Evolutionary conservation across 2,329 filamentous ascomycete species (phyloP), one percentile per base, ranked within the genome.

Genomic region (Paecilomyces formosus): DNA sequence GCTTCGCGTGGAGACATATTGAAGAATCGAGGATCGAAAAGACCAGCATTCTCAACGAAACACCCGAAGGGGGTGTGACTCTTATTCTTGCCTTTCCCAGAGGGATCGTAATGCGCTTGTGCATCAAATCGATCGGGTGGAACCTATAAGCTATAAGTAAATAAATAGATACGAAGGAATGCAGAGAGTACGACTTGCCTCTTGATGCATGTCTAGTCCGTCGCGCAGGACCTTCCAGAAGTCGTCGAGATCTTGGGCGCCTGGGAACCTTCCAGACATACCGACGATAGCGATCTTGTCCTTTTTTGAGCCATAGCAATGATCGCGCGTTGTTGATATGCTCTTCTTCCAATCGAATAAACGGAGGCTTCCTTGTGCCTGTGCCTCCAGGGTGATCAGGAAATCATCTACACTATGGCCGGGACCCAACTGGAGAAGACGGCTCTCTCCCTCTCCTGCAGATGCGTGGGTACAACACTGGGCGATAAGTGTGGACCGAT

Each of bases 1-100:
- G 90, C 90, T 74, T 93, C 89, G 65, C 88, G 84, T 5, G 89
- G 88, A 35, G 88, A 92, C 86, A 93, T 92, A 74, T 91, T 91
- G 82, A 93, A 93, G 76, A 93, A 92, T 0, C 87, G 81, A n/a
- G 88, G 86, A 66, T 93, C 89, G 67, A 93, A 93, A 54, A 88
- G 79, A 57, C 88, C 88, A 0, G 89, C 88, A 61, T 91, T 83
- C 24, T 89, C 83, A 60, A 89, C 81, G 71, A 84, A 90, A 74
- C 86, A 89, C 5, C 88, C 88, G 65, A 84, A 89, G 1, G 85
- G 85, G 1, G 86, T 89, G 72, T 88, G 84, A 57, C 82, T 87
- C 62, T 87, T 89, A 77, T 90, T 90, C 69, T 84, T 84, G 26
- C 78, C 79, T 72, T 89, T 89, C 22, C 86, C 87, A 7, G 84